phyloP scores from a whole-genome alignment of 1,139 yeast species.

The Hemisphaericaspora xylanilytica region DNA sequence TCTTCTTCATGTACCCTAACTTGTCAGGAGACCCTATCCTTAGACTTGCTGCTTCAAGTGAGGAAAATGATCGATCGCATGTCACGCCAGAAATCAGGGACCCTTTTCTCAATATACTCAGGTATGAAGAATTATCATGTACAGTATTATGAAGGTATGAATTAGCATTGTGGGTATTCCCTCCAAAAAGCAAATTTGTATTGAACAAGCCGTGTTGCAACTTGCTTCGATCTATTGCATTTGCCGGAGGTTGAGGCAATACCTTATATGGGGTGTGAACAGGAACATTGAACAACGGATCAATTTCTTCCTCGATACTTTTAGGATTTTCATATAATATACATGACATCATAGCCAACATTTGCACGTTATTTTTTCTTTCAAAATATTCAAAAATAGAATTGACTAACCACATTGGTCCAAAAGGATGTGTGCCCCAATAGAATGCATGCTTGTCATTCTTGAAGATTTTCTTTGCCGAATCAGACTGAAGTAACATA shows the following conservation, averaged over 20 bases:
- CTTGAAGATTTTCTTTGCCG: conserved; percentile 4
- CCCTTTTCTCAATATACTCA: conserved; percentile 22
- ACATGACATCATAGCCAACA: conserved; percentile 88
- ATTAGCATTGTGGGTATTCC: neutral
- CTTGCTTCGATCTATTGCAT: conserved; percentile 11
- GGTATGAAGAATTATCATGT: conserved; percentile 20
- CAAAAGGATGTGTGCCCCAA: conserved; percentile 86
- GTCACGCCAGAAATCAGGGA: conserved; percentile 10
- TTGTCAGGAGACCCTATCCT: conserved; percentile 15
- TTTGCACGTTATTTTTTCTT: conserved; percentile 65
- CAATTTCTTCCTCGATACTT: conserved; percentile 14
- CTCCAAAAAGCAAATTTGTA: neutral
- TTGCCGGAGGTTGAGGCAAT: conserved; percentile 33
- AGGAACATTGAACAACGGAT: conserved; percentile 31
- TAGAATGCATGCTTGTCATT: conserved; percentile 34
- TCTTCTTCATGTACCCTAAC: conserved; percentile 11
- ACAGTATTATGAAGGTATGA: neutral
- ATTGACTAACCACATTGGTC: conserved; percentile 69
- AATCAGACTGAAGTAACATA: conserved; percentile 2
- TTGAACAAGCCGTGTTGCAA: conserved; percentile 2
- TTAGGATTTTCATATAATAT: conserved; percentile 47
- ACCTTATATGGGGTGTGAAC: conserved; percentile 49
- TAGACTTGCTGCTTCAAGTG: conserved; percentile 12
- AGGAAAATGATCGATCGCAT: conserved; percentile 14
- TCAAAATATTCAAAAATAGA: conserved; percentile 69